Conservation (phyloP, 441 rosid genomes). For the Jatropha multifida region DNA sequence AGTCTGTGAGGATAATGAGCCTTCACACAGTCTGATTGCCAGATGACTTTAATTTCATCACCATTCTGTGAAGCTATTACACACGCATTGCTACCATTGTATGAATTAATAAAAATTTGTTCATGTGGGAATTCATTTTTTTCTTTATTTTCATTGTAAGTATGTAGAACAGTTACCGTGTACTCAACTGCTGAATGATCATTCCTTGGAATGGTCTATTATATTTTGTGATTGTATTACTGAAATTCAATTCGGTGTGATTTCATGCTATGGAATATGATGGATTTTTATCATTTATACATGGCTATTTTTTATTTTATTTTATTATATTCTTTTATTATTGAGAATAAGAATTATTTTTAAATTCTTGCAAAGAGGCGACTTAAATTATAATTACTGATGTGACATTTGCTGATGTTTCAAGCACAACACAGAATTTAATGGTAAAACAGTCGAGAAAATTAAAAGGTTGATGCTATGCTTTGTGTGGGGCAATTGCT, state of each 20-base stretch:
- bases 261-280: too few species aligned
- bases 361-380: too few species aligned
- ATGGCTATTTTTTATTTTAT: too few species aligned
- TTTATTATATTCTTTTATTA: too few species aligned
- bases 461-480: slow-evolving; percentile 14
- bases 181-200: slow-evolving; percentile 9
- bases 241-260: not conserved
- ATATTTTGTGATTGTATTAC: not conserved
- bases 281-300: too few species aligned
- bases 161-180: not conserved
- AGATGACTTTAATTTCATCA: slow-evolving; percentile 32
- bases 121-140: slow-evolving; percentile 11
- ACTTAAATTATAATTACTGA: too few species aligned
- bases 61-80: slow-evolving; percentile 3
- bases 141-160: slow-evolving; percentile 4
- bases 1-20: slow-evolving; percentile 28
- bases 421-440: not conserved
- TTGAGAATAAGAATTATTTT: too few species aligned
- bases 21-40: slow-evolving; percentile 36
- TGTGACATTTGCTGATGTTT: not conserved
- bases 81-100: not conserved
- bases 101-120: slow-evolving; percentile 26
- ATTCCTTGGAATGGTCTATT: slow-evolving; percentile 11
- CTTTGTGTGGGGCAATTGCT: slow-evolving; percentile 20
- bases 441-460: not conserved